Conservation (phyloP, 371 early-diverging fungal genomes). For the Apophysomyces variabilis region DNA sequence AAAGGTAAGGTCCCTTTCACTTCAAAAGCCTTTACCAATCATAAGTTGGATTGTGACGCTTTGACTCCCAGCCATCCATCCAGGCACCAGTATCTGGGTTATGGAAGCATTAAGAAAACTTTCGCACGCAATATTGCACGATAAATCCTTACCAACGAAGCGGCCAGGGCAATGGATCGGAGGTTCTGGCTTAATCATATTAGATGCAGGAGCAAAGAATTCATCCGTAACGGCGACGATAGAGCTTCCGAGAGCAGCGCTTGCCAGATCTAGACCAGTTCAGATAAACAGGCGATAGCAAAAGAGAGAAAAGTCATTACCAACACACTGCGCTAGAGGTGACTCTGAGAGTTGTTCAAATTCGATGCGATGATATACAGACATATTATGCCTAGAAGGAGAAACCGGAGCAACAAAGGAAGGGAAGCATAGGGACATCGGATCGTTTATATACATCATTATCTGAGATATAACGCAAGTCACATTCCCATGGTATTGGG, state of each 20-base stretch:
- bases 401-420: neutral
- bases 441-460: neutral
- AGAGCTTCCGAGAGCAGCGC: constrained; percentile 69
- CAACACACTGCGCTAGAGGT: constrained; percentile 37
- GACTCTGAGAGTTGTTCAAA: constrained; percentile 37
- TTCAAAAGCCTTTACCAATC: constrained; percentile 65
- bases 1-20: neutral
- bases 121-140: neutral
- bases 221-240: constrained; percentile 86
- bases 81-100: constrained; percentile 67
- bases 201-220: constrained; percentile 84
- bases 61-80: constrained; percentile 93
- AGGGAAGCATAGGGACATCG: too few relatives aligned
- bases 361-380: constrained; percentile 36
- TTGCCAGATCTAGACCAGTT: constrained; percentile 70
- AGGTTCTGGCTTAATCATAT: constrained; percentile 75
- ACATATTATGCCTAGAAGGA: constrained; percentile 18
- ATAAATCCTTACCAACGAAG: constrained; percentile 53
- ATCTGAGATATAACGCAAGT: neutral
- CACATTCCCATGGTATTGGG: too few relatives aligned
- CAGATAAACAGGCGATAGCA: neutral
- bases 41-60: constrained; percentile 79
- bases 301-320: constrained; percentile 20
- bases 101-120: neutral
- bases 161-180: constrained; percentile 70